Percentiles rank a stretch among this genome's conserved stretches.
These are phyloP conservation scores for Phytopythium montanum DNA, from an alignment of 352 stramenopile species.

Conservation along the genomic window DNA sequence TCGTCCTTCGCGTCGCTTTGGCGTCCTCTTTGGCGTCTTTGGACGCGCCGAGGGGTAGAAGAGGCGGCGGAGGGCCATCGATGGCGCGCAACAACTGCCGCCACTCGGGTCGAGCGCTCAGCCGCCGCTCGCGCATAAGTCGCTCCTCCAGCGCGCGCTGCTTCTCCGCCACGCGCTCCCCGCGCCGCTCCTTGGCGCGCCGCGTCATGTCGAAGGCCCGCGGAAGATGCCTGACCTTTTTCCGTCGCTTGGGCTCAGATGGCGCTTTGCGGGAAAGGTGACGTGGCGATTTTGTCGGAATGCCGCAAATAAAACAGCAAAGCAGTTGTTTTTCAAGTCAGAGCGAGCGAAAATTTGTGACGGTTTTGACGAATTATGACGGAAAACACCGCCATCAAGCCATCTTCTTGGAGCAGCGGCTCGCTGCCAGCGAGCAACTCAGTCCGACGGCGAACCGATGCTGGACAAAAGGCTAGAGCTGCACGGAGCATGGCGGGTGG, in stretches of 20 bases:
- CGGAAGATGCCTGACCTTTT: neutral
- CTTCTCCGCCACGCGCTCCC: conserved; percentile 60
- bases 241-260: neutral
- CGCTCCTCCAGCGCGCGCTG: conserved; percentile 37
- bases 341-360: neutral
- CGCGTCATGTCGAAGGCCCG: conserved; percentile 49
- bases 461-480: too few relatives aligned
- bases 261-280: neutral
- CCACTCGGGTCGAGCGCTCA: conserved; percentile 50
- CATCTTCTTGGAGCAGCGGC: too few relatives aligned
- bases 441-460: too few relatives aligned
- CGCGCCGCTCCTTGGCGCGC: conserved; percentile 67
- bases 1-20: neutral
- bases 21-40: neutral
- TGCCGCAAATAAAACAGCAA: too few relatives aligned
- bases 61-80: conserved; percentile 26
- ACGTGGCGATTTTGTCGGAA: neutral
- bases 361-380: conserved; percentile 1
- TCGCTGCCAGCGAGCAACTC: too few relatives aligned
- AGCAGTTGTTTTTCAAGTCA: neutral
- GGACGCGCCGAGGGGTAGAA: too few relatives aligned
- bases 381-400: conserved; percentile 11
- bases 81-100: conserved; percentile 52
- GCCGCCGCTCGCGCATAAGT: conserved; percentile 28
- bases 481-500: too few relatives aligned